These are phyloP conservation scores for Fabrea salina DNA, from an alignment of 169 alveolate species.

Conservation along the genomic window DNA sequence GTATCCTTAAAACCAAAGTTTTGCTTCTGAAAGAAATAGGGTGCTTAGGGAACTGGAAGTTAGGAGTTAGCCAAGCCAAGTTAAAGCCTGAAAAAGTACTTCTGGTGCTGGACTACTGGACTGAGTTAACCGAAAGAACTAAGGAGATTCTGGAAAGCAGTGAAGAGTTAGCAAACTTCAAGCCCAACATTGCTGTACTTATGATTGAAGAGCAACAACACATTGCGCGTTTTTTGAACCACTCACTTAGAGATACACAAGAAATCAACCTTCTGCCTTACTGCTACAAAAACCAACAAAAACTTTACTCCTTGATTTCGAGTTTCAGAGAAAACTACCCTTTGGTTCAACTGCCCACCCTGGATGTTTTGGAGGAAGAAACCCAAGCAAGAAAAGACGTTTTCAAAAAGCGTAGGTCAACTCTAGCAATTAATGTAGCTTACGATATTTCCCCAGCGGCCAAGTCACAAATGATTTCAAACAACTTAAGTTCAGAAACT, in stretches of 20 bases:
- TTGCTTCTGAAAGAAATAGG: not conserved
- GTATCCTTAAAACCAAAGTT: not conserved
- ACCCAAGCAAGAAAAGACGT: not conserved
- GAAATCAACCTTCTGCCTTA: not conserved
- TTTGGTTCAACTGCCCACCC: not conserved
- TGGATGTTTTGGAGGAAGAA: not conserved
- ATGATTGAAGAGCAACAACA: not conserved
- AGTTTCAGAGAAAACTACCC: slow-evolving; percentile 11
- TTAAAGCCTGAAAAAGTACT: not conserved
- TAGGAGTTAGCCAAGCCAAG: not conserved
- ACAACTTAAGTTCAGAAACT: too few relatives aligned
- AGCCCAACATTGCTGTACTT: not conserved
- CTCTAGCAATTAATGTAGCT: too few relatives aligned
- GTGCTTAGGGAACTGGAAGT: not conserved
- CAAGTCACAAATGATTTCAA: too few relatives aligned
- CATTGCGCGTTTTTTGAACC: not conserved
- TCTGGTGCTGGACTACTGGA: not conserved
- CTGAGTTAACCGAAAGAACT: not conserved
- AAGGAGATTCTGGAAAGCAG: not conserved
- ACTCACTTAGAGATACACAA: not conserved
- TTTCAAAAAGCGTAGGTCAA: not conserved
- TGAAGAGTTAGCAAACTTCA: not conserved
- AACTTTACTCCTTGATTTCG: not conserved
- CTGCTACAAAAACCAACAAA: not conserved
- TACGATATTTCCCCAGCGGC: too few relatives aligned